phyloP scores from a whole-genome alignment of 257 asterid species.

The Primulina huaijiensis region DNA sequence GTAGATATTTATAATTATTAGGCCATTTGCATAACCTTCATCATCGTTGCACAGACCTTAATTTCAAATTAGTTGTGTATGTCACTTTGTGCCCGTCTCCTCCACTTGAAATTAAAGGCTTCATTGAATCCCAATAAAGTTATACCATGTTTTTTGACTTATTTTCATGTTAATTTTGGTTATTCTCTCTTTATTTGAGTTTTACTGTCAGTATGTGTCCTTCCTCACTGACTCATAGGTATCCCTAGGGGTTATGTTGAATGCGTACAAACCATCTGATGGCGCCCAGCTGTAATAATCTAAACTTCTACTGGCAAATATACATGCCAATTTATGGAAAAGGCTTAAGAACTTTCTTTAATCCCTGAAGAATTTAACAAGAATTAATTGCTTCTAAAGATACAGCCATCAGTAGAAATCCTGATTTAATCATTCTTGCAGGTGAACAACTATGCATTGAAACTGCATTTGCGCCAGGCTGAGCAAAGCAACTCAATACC shows the following conservation, averaged over 20 bases:
- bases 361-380: background rate
- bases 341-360: background rate
- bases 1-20: background rate
- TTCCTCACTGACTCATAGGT: background rate
- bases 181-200: background rate
- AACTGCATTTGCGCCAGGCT: constrained; percentile 61
- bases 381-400: too few species aligned
- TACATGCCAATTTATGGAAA: background rate
- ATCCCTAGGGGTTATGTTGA: background rate
- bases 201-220: background rate
- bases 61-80: too few species aligned
- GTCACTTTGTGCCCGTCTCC: too few species aligned
- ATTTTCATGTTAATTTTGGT: background rate
- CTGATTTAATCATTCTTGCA: constrained; percentile 31
- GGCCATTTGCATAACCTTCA: too few species aligned
- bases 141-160: background rate
- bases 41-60: too few species aligned
- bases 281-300: background rate
- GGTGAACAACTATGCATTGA: constrained; percentile 74
- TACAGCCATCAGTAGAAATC: background rate
- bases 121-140: background rate
- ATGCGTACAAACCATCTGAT: background rate
- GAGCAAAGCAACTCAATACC: constrained; percentile 54
- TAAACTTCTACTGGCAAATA: background rate
- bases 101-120: background rate